Conservation (phyloP, 768 basidiomycete species). For the Serendipita sp. region DNA sequence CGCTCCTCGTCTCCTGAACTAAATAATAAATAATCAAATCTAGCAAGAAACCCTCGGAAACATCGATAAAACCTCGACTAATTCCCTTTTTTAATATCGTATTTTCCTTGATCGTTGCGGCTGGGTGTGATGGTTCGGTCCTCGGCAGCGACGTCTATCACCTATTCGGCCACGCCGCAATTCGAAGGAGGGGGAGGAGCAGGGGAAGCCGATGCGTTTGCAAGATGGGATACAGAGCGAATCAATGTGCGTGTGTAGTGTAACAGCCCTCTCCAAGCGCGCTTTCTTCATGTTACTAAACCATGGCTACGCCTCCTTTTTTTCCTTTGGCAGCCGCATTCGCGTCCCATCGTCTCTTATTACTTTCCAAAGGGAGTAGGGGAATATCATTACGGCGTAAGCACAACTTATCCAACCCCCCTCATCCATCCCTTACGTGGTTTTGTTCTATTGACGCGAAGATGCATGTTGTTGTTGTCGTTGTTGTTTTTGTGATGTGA, state of each 20-base stretch:
- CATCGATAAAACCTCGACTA: too few relatives aligned
- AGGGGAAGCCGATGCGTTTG: neutral
- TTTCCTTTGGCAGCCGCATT: conserved; percentile 41
- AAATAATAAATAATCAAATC: too few relatives aligned
- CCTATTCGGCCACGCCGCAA: neutral
- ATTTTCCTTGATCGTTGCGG: too few relatives aligned
- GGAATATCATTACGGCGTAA: conserved; percentile 89
- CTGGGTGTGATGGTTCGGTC: neutral
- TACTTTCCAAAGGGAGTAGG: conserved; percentile 92
- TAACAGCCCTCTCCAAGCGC: neutral
- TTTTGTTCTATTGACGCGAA: too few relatives aligned
- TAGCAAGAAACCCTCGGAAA: too few relatives aligned
- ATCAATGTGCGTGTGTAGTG: neutral
- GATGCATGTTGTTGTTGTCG: too few relatives aligned
- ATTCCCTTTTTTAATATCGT: too few relatives aligned
- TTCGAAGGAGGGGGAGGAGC: neutral
- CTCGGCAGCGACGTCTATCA: neutral
- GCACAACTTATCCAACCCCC: conserved; percentile 16
- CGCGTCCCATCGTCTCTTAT: conserved; percentile 83
- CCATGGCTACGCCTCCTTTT: too few relatives aligned
- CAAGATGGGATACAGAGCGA: neutral
- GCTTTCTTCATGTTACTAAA: neutral
- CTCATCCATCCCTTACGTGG: neutral
- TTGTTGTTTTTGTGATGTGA: conserved; percentile 8
- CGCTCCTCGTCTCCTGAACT: too few relatives aligned